Evolutionary conservation across 495 filamentous ascomycete species (phyloP).

Genomic region (Saxophila tyrrhenica): DNA sequence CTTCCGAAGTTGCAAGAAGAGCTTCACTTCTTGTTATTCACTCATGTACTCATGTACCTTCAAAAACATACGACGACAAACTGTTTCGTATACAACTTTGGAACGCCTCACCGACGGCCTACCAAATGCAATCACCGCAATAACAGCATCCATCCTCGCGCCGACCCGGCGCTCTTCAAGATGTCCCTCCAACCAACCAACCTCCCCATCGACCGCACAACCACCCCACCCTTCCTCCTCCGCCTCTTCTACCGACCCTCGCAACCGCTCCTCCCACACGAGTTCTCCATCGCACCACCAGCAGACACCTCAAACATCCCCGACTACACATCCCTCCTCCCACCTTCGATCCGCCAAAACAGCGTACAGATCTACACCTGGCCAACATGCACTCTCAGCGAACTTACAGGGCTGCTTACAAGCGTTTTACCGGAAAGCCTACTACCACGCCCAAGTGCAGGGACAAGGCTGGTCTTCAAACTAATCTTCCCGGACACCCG

Average conservation of each 20-base stretch:
- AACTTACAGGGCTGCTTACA: conserved; percentile 67
- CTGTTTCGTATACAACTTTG: not conserved
- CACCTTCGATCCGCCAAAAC: conserved; percentile 37
- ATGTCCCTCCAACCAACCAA: conserved; percentile 19
- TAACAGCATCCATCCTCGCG: not conserved
- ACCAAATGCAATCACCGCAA: not conserved
- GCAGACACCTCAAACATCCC: conserved; percentile 50
- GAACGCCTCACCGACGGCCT: not conserved
- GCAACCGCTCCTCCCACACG: conserved; percentile 3
- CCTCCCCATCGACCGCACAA: conserved; percentile 50
- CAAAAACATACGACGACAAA: not conserved
- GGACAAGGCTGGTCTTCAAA: conserved; percentile 75
- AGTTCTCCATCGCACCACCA: conserved; percentile 27
- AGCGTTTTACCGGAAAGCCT: conserved; percentile 49
- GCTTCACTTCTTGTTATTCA: not conserved
- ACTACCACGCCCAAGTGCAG: conserved; percentile 63
- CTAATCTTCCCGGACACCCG: conserved; percentile 76
- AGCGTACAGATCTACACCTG: conserved; percentile 68
- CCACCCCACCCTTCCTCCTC: conserved; percentile 76
- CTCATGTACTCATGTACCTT: not conserved
- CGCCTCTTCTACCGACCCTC: conserved; percentile 61
- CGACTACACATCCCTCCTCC: conserved; percentile 44
- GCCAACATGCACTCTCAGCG: conserved; percentile 68
- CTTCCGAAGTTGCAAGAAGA: not conserved
- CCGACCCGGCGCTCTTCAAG: not conserved